Conservation (phyloP, 2,329 filamentous ascomycete species). For the Verticillium dahliae region DNA sequence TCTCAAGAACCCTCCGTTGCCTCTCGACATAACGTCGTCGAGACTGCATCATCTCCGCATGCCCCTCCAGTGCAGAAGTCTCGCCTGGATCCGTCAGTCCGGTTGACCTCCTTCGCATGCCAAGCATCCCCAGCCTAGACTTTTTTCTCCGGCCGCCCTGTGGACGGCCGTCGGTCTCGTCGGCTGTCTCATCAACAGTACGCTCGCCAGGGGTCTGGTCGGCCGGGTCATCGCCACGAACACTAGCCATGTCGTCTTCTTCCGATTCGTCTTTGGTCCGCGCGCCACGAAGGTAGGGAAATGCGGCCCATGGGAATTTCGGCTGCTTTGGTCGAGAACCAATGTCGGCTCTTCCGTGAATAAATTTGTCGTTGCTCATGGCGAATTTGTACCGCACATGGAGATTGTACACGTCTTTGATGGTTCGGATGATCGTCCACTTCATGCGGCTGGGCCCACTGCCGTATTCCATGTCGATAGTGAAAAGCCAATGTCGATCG, state of each 20-base stretch:
- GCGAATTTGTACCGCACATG: slow-evolving; percentile 91
- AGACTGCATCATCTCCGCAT: slow-evolving; percentile 32
- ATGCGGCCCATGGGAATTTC: slow-evolving; percentile 80
- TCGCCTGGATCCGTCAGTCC: slow-evolving; percentile 40
- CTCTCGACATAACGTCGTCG: slow-evolving; percentile 65
- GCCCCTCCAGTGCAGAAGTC: slow-evolving; percentile 28
- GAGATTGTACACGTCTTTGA: slow-evolving; percentile 85
- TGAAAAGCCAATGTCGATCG: slow-evolving; percentile 76
- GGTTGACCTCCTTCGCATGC: slow-evolving; percentile 47
- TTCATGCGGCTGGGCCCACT: slow-evolving; percentile 94
- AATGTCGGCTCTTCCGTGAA: slow-evolving; percentile 58
- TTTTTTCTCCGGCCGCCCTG: slow-evolving; percentile 32
- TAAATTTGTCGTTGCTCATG: slow-evolving; percentile 75
- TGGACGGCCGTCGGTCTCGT: slow-evolving; percentile 23
- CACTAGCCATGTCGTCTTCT: slow-evolving; percentile 53
- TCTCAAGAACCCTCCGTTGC: slow-evolving; percentile 79
- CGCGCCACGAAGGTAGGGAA: slow-evolving; percentile 80
- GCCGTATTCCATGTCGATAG: slow-evolving; percentile 91
- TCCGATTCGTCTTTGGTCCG: slow-evolving; percentile 77
- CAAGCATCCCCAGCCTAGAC: slow-evolving; percentile 47
- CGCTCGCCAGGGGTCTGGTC: slow-evolving; percentile 36
- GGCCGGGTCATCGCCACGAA: slow-evolving; percentile 28
- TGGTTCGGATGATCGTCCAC: slow-evolving; percentile 83
- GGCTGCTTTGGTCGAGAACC: slow-evolving; percentile 74
- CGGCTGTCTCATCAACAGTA: slow-evolving; percentile 24